Conservation (phyloP, 2,329 filamentous ascomycete species). For the Chaetomium sp. region DNA sequence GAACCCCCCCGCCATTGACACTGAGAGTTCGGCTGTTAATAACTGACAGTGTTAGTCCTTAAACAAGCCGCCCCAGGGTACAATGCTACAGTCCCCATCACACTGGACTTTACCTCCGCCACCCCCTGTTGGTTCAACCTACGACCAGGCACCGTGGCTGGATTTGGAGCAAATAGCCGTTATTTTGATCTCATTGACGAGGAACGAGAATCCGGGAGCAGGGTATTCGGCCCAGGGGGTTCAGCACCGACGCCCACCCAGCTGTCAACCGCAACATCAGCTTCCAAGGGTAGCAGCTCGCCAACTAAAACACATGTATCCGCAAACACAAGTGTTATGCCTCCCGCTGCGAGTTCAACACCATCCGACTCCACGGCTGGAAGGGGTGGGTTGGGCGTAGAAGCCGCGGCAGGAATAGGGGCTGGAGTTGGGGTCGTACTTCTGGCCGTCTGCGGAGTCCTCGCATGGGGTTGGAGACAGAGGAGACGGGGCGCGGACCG, state of each 20-base stretch:
- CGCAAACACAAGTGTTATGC: neutral
- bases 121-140: constrained; percentile 27
- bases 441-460: neutral
- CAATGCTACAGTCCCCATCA: constrained; percentile 20
- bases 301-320: neutral
- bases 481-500: constrained; percentile 1
- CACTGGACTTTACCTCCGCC: constrained; percentile 22
- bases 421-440: constrained; percentile 9
- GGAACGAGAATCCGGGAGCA: constrained; percentile 15
- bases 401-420: neutral
- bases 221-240: constrained; percentile 8
- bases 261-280: neutral
- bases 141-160: constrained; percentile 16
- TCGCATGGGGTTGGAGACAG: constrained; percentile 9
- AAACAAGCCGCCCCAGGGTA: constrained; percentile 4
- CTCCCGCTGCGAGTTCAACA: neutral
- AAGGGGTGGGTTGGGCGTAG: neutral
- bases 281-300: neutral
- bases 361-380: neutral
- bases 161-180: constrained; percentile 22
- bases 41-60: neutral
- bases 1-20: neutral
- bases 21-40: neutral
- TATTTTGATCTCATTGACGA: constrained; percentile 20
- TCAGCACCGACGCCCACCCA: neutral